phyloP scores from a whole-genome alignment of 805 yeast species.

The Metschnikowia anglica region DNA sequence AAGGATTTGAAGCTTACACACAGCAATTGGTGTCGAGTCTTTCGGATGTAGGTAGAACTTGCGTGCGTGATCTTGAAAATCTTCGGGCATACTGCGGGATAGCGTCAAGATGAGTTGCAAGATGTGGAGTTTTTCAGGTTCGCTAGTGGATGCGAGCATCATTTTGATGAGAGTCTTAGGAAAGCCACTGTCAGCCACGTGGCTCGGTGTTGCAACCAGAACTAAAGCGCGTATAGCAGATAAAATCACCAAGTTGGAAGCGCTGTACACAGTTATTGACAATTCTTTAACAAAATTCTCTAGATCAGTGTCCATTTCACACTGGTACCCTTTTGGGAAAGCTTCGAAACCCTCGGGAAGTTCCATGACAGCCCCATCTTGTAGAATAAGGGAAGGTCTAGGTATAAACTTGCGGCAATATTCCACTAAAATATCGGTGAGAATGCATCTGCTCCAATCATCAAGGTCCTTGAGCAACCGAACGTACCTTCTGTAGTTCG shows the following conservation, averaged over 20 bases:
- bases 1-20: conserved; percentile 59
- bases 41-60: conserved; percentile 57
- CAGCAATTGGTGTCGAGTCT: conserved; percentile 47
- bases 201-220: conserved; percentile 57
- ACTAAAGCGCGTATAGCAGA: conserved; percentile 57
- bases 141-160: conserved; percentile 27
- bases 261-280: conserved; percentile 46
- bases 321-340: conserved; percentile 34
- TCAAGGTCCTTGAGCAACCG: conserved; percentile 53
- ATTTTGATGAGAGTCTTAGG: conserved; percentile 50
- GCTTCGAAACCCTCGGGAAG: conserved; percentile 38
- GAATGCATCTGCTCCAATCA: conserved; percentile 63
- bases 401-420: conserved; percentile 65
- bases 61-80: conserved; percentile 37
- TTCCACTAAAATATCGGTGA: conserved; percentile 62
- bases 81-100: conserved; percentile 12
- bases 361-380: conserved; percentile 31
- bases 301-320: conserved; percentile 55
- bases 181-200: conserved; percentile 49
- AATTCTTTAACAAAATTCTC: conserved; percentile 51
- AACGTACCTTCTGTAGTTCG: conserved; percentile 61
- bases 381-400: conserved; percentile 44
- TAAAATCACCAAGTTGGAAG: conserved; percentile 60
- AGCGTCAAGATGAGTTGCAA: conserved; percentile 44
- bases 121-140: conserved; percentile 32